These are phyloP conservation scores for Taiozyma sp. DNA, from an alignment of 1,139 yeast species.

Conservation along the genomic window DNA sequence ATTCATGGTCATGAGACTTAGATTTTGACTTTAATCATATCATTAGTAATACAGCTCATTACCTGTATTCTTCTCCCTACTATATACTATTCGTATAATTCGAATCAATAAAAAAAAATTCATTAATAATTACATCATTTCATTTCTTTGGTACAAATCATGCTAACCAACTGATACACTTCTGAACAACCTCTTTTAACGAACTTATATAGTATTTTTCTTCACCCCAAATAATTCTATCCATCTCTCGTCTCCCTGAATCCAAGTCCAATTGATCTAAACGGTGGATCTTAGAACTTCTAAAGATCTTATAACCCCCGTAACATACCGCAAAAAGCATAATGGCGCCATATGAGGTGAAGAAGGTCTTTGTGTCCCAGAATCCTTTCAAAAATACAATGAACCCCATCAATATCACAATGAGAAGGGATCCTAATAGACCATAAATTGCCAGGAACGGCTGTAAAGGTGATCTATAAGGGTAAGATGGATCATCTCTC, in stretches of 20 bases:
- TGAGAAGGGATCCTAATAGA: constrained; percentile 45
- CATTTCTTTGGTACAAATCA: constrained; percentile 1
- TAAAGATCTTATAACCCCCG: constrained; percentile 47
- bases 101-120: too few species aligned
- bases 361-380: constrained; percentile 63
- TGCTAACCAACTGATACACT: constrained; percentile 20
- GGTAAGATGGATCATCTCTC: constrained; percentile 64
- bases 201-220: constrained; percentile 36
- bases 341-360: constrained; percentile 65
- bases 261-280: constrained; percentile 71
- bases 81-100: too few species aligned
- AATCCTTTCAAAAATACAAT: constrained; percentile 52
- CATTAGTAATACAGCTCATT: too few species aligned
- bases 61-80: too few species aligned
- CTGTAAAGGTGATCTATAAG: constrained; percentile 72
- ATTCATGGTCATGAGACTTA: too few species aligned
- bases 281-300: constrained; percentile 48
- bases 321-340: constrained; percentile 52
- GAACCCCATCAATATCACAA: constrained; percentile 67
- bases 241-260: constrained; percentile 74
- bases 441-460: constrained; percentile 75
- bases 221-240: constrained; percentile 66
- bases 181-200: constrained; percentile 26
- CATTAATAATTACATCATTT: neutral
- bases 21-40: too few species aligned